Evolutionary conservation across 805 yeast species (phyloP), one percentile per base, ranked within the genome.

Genomic region (Kazachstania taianensis): DNA sequence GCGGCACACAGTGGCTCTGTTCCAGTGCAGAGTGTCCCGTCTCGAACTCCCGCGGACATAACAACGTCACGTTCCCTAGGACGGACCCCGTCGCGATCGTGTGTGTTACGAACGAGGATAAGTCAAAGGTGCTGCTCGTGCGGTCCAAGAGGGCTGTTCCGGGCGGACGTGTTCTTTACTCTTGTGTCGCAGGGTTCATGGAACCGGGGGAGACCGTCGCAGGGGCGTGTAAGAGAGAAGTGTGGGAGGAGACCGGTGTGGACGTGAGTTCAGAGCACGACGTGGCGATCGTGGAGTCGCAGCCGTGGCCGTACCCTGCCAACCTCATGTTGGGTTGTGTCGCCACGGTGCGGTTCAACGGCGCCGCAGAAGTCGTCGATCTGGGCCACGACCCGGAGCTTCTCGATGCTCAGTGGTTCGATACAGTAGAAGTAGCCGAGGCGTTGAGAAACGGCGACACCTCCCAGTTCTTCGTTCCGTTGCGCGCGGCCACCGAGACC

Each of bases 301-400:
- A 89, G 61, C 97, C 98, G 3, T 89, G 98, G 98, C 98, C 98
- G 13, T 89, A 78, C 58, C 97, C 97, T 1, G 86, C 84, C 0
- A 85, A 80, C 54, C 60, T 89, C 48, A 89, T 89, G 97, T 71
- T 89, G 46, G 97, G 97, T 7, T 87, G 96, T 57, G 56, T 86
- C 37, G 96, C 76, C 1, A 59, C 71, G 23, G 92, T 84, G n/a
- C 79, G 79, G 1, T 72, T 75, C 50, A 72, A 80, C 44, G 81
- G 81, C 2, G 55, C 49, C 4, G 76, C 78, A 48, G 89, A 81
- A 49, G 52, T 51, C 7, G 78, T 87, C 43, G 65, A 78, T 49
- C 64, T 85, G 35, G 82, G 77, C 10, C 84, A 85, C 53, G 98
- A 89, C 55, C 75, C 82, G 20, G 98, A 89, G 60, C 64, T 89